A percentile compares a stretch with the other conserved stretches of the same genome.
phyloP scores from a whole-genome alignment of 441 rosid genomes.

The Euphorbia celastroides region DNA sequence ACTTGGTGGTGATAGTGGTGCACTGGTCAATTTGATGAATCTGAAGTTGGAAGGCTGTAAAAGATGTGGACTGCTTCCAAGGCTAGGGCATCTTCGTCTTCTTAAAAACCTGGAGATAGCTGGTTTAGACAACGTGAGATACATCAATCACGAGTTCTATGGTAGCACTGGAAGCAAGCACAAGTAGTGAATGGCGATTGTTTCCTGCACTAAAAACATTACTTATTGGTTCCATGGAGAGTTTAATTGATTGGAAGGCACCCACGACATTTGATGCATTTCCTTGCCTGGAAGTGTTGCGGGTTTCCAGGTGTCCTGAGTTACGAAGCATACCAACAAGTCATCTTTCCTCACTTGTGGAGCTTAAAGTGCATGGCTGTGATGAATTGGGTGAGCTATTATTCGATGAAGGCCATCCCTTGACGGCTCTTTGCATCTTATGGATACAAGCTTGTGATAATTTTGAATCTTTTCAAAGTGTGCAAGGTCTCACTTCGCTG shows the following conservation, averaged over 20 bases:
- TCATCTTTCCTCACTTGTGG: conserved; percentile 1
- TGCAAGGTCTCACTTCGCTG: background rate
- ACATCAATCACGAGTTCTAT: background rate
- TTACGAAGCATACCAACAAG: background rate
- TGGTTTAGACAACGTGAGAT: too few species aligned
- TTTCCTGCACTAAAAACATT: conserved; percentile 20
- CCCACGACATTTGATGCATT: too few species aligned
- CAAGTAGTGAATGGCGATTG: background rate
- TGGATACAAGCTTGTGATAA: background rate
- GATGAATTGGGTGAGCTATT: background rate
- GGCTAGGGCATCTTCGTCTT: too few species aligned
- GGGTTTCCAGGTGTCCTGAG: background rate
- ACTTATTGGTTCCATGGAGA: background rate
- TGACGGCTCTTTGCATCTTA: background rate
- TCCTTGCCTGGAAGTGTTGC: background rate
- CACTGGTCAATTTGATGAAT: background rate
- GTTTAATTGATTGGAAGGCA: too few species aligned
- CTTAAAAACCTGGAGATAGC: too few species aligned
- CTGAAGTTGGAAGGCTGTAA: background rate
- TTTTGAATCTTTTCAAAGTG: background rate
- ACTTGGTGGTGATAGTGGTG: background rate
- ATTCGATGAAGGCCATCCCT: background rate
- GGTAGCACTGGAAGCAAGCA: background rate
- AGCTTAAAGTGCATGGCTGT: background rate
- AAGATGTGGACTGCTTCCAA: background rate